phyloP scores from a whole-genome alignment of 73 alveolate species.

The Stentor coeruleus region DNA sequence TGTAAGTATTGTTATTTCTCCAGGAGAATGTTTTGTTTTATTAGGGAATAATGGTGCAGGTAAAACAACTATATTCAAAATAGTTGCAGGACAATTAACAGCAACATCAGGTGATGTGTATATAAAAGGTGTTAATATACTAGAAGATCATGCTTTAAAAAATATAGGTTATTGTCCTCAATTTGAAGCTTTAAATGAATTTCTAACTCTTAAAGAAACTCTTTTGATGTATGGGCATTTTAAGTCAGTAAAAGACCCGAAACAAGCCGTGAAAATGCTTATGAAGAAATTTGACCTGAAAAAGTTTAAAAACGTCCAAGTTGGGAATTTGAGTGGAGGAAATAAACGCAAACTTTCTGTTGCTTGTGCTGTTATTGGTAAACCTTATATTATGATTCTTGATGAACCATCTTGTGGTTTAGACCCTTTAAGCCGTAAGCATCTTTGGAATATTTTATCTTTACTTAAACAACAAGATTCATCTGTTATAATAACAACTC shows the following conservation, averaged over 20 bases:
- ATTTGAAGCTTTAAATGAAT: slow-evolving; percentile 91
- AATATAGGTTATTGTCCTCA: slow-evolving; percentile 97
- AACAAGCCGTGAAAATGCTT: slow-evolving; percentile 71
- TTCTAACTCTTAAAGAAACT: slow-evolving; percentile 91
- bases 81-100: slow-evolving; percentile 62
- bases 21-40: slow-evolving; percentile 75
- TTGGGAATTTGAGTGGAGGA: slow-evolving; percentile 75
- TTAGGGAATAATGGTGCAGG: slow-evolving; percentile 89
- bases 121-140: slow-evolving; percentile 81
- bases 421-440: slow-evolving; percentile 48
- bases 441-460: neutral
- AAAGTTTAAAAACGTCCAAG: neutral
- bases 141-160: slow-evolving; percentile 74
- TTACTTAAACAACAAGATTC: neutral
- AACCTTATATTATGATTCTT: slow-evolving; percentile 75
- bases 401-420: slow-evolving; percentile 97
- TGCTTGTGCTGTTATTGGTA: slow-evolving; percentile 91
- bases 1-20: slow-evolving; percentile 61
- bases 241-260: slow-evolving; percentile 50
- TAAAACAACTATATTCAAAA: slow-evolving; percentile 76
- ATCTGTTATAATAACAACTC: slow-evolving; percentile 71
- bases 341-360: slow-evolving; percentile 87
- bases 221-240: slow-evolving; percentile 86
- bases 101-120: slow-evolving; percentile 45
- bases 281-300: slow-evolving; percentile 69